A percentile compares a stretch with the other conserved stretches of the same genome.
These are phyloP conservation scores for Vitellaria paradoxa DNA, from an alignment of 179 eudicot genomes.

Conservation along the genomic window DNA sequence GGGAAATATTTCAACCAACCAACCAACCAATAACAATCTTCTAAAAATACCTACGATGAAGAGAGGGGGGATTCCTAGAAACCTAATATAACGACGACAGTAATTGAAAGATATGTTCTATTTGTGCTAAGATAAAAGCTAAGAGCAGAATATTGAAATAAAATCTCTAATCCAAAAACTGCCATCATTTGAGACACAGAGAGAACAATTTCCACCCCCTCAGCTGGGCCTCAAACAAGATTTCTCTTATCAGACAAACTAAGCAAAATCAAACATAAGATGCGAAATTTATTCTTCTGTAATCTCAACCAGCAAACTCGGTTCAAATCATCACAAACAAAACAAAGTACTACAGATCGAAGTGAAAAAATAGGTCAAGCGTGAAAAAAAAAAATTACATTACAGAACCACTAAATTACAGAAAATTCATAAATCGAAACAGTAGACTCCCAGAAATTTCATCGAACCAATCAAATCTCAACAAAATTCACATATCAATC, in stretches of 20 bases:
- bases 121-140: not conserved
- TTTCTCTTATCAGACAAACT: not conserved
- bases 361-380: not conserved
- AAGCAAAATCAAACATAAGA: not conserved
- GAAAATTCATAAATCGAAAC: not conserved
- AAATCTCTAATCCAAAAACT: not conserved
- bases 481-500: not conserved
- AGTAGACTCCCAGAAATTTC: not conserved
- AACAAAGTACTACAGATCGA: conserved; percentile 5
- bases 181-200: not conserved
- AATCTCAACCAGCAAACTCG: not conserved
- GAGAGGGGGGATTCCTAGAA: not conserved
- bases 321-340: not conserved
- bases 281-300: not conserved
- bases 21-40: not conserved
- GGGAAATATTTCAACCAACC: conserved; percentile 7
- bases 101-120: not conserved
- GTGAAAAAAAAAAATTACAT: not conserved
- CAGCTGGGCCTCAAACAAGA: not conserved
- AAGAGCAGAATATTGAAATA: not conserved
- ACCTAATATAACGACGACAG: not conserved
- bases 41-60: not conserved
- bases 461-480: conserved; percentile 11
- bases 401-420: not conserved
- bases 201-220: not conserved